These are phyloP conservation scores for Globisporangium parvum DNA, from an alignment of 352 stramenopile genomes.

Conservation along the genomic window DNA sequence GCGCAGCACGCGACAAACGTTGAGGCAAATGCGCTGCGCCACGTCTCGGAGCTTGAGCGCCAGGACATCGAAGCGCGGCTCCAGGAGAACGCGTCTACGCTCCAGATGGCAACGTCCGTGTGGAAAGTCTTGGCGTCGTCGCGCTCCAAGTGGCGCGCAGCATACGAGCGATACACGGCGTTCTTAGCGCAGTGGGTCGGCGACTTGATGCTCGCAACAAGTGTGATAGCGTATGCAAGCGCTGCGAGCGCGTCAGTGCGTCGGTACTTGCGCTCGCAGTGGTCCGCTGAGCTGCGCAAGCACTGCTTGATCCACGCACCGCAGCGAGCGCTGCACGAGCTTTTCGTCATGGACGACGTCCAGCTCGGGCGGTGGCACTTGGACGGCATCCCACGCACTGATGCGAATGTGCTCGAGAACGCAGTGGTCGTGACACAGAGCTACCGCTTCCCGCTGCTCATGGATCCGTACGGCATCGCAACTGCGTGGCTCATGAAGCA, in stretches of 20 bases:
- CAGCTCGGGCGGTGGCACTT: conserved; percentile 38
- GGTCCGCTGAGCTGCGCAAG: conserved; percentile 25
- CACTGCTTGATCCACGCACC: conserved; percentile 29
- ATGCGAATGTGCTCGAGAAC: conserved; percentile 37
- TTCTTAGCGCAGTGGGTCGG: conserved; percentile 39
- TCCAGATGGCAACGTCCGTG: conserved; percentile 46
- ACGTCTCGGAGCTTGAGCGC: conserved; percentile 46
- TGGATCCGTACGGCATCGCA: conserved; percentile 56
- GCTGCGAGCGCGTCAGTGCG: conserved; percentile 15
- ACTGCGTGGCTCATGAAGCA: conserved; percentile 45
- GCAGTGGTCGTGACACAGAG: conserved; percentile 29
- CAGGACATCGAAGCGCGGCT: conserved; percentile 39
- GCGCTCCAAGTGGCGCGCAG: conserved; percentile 31
- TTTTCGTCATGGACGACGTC: conserved; percentile 30
- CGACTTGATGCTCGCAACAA: conserved; percentile 60
- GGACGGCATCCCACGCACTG: conserved; percentile 28
- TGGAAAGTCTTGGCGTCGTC: conserved; percentile 48
- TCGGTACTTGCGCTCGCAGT: conserved; percentile 24
- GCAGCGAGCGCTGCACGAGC: conserved; percentile 12
- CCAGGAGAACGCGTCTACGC: conserved; percentile 41
- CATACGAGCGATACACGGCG: conserved; percentile 33
- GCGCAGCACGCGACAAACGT: conserved; percentile 30
- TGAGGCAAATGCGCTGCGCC: conserved; percentile 27
- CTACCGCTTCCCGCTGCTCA: conserved; percentile 43
- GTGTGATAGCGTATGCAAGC: conserved; percentile 39